A percentile compares a stretch with the other conserved stretches of the same genome.
These are phyloP conservation scores for Globisporangium recalcitrans DNA, from an alignment of 352 stramenopile species.

Conservation along the genomic window DNA sequence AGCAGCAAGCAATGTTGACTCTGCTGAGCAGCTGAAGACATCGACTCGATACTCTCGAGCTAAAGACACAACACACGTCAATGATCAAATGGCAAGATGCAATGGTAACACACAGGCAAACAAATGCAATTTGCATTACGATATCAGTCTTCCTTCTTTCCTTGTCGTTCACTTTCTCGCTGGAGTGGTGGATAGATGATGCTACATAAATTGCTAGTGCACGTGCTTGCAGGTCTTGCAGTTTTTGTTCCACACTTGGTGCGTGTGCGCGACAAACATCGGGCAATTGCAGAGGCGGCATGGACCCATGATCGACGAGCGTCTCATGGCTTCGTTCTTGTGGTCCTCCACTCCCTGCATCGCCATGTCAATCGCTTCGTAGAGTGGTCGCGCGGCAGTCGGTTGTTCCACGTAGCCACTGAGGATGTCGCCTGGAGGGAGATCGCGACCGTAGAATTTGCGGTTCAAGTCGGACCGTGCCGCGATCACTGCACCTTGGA, in stretches of 20 bases:
- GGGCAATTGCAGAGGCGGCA: slow-evolving; percentile 40
- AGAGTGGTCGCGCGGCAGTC: slow-evolving; percentile 39
- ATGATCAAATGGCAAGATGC: neutral
- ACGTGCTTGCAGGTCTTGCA: slow-evolving; percentile 56
- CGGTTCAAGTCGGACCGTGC: slow-evolving; percentile 84
- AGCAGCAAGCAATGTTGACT: neutral
- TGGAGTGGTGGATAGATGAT: neutral
- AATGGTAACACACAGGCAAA: neutral
- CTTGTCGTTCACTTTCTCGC: neutral
- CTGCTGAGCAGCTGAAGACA: neutral
- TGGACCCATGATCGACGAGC: slow-evolving; percentile 36
- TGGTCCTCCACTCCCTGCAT: slow-evolving; percentile 40
- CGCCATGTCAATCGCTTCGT: slow-evolving; percentile 47
- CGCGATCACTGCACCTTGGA: slow-evolving; percentile 87
- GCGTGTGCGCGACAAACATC: slow-evolving; percentile 35
- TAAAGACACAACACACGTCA: neutral
- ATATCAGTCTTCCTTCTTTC: neutral
- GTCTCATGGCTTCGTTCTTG: slow-evolving; percentile 27
- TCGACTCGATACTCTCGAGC: neutral
- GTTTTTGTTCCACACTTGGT: slow-evolving; percentile 59
- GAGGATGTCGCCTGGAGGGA: slow-evolving; percentile 40
- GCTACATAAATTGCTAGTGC: slow-evolving; percentile 47
- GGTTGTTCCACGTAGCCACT: slow-evolving; percentile 37
- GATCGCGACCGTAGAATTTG: slow-evolving; percentile 88
- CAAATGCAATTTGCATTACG: neutral